Evolutionary conservation across 805 yeast genomes (phyloP).

Genomic region (Lipomyces lipofer): DNA sequence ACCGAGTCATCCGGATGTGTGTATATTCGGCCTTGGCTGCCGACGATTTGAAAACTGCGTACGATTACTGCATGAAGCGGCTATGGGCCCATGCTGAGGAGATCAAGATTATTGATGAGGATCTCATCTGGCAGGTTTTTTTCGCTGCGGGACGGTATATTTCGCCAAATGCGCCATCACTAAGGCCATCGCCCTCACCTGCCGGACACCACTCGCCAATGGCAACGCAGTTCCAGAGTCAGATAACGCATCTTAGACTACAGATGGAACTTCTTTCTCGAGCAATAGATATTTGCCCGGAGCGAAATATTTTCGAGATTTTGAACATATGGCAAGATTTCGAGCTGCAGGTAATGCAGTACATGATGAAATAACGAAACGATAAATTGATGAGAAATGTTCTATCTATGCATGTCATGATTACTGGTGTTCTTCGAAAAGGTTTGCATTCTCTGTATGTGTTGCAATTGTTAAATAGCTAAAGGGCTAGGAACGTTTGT

Average conservation of each 20-base stretch:
- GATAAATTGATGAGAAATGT: neutral
- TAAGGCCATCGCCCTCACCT: constrained; percentile 15
- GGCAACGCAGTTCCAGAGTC: constrained; percentile 40
- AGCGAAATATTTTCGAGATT: constrained; percentile 56
- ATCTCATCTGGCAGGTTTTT: constrained; percentile 63
- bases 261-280: constrained; percentile 59
- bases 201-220: constrained; percentile 7
- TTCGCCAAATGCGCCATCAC: constrained; percentile 44
- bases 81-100: constrained; percentile 24
- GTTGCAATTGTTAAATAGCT: too few relatives aligned
- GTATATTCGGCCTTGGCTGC: constrained; percentile 68
- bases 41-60: constrained; percentile 62
- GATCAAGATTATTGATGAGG: constrained; percentile 35
- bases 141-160: constrained; percentile 69
- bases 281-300: constrained; percentile 54
- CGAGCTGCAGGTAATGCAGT: constrained; percentile 25
- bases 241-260: constrained; percentile 44
- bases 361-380: neutral
- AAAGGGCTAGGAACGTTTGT: too few relatives aligned
- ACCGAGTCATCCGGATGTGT: constrained; percentile 44
- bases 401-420: neutral
- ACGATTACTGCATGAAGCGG: constrained; percentile 38
- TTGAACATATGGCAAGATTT: constrained; percentile 57
- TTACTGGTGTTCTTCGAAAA: too few relatives aligned
- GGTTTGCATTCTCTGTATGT: too few relatives aligned